Conservation (phyloP, 176 grass and related monocot genomes). For the Oryza brachyantha region DNA sequence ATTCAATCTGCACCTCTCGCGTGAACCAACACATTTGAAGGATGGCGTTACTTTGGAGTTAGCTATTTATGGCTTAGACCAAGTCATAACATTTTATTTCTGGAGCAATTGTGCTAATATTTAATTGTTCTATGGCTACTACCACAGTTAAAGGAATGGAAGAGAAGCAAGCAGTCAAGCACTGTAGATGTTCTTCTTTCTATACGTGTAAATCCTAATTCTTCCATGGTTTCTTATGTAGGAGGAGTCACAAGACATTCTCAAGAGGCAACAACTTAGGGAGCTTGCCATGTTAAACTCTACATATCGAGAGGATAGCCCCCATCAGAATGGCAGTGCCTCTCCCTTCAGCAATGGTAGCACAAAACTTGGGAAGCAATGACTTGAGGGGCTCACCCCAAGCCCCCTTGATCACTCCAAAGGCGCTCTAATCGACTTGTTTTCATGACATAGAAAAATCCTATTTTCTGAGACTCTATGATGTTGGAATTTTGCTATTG, state of each 20-base stretch:
- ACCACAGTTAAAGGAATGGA: not conserved
- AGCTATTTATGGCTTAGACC: not conserved
- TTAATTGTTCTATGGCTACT: not conserved
- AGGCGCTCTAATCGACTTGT: conserved; percentile 2
- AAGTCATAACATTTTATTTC: not conserved
- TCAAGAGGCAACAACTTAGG: conserved; percentile 73
- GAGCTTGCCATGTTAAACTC: conserved; percentile 81
- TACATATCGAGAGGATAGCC: conserved; percentile 54
- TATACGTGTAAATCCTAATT: not conserved
- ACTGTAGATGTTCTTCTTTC: not conserved
- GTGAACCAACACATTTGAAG: not conserved
- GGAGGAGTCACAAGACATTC: conserved; percentile 75
- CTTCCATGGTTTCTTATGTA: conserved; percentile 25
- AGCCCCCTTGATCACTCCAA: conserved; percentile 8
- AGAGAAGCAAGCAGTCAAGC: not conserved
- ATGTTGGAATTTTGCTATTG: conserved; percentile 20
- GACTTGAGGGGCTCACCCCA: not conserved
- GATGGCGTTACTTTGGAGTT: not conserved
- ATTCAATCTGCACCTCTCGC: not conserved
- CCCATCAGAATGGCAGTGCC: conserved; percentile 37
- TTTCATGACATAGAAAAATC: conserved; percentile 30
- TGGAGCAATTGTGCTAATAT: not conserved
- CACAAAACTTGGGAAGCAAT: conserved; percentile 49
- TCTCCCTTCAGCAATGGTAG: conserved; percentile 56
- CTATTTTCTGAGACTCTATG: not conserved